Base-by-base conservation (phyloP, 2,329 filamentous ascomycete genomes). In the Venturia effusa region DNA sequence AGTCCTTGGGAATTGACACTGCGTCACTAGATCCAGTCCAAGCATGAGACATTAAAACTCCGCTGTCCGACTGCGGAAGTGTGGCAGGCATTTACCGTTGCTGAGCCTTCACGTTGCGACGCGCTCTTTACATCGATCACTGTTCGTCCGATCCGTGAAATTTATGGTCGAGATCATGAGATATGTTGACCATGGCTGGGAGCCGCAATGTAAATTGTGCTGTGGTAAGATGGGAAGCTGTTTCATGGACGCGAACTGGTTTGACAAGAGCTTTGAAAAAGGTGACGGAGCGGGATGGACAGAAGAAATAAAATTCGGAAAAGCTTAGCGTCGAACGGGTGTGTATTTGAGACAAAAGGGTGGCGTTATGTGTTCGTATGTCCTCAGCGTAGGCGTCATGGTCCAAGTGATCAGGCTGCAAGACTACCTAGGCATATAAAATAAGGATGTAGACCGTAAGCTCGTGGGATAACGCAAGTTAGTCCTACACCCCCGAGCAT, bases 331-430 rank as follows among this genome's bases (percentile, higher is more conserved):
- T 2, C 27, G 22, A 5, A 10, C 17, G 45, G 45, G 2, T 51
- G 45, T 51, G 22, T 22, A 15, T 27, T 27, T 27, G 24, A 51
- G 45, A 15, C 22, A 24, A 51, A 27, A 51, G 22, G 45, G 10
- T 27, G 2, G 45, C 8, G 1, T 15, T 51, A 13, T 51, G 1
- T 51, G n/a, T 15, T 51, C 45, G 27, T 51, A 51, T 51, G 45
- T 27, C 45, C 45, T 51, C 45, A 51, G 45, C 45, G 45, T 51
- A 57, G 51, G 51, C 51, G 51, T 57, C 27, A n/a, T 57, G 51
- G 51, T 57, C 51, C 13, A 57, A 32, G 3, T 57, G 51, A 57
- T 57, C 51, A 13, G 27, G 51, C 51, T 57, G 51, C 51, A 55
- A 51, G 22, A 51, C 45, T 34, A 57, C 51, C 27, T 34, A 32